Conservation (phyloP, 306 rosid species). For the Arachis hypogaea region DNA sequence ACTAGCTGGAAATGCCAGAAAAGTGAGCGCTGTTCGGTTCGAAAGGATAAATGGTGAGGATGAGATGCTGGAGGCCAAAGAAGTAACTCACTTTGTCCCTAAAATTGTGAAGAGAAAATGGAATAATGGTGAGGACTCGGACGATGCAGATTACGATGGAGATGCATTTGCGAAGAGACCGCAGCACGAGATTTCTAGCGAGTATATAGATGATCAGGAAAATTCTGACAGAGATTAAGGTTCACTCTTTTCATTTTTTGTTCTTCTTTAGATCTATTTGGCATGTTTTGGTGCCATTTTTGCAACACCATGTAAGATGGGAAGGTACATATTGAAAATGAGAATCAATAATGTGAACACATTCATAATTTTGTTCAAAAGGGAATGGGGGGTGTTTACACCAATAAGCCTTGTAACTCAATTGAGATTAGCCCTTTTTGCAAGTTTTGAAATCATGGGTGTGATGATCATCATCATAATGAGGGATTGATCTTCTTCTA, state of each 20-base stretch:
- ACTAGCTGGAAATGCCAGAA: conserved; percentile 96
- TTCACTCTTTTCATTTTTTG: not conserved
- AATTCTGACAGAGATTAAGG: conserved; percentile 36
- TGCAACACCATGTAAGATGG: too few species aligned
- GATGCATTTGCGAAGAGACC: conserved; percentile 56
- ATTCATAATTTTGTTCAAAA: too few species aligned
- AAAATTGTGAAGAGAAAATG: conserved; percentile 79
- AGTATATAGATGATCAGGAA: conserved; percentile 52
- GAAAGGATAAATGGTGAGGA: conserved; percentile 64
- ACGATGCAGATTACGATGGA: conserved; percentile 60
- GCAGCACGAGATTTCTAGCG: conserved; percentile 54
- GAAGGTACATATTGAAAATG: too few species aligned
- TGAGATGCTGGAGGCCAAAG: conserved; percentile 55
- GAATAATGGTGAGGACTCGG: conserved; percentile 61
- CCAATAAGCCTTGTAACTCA: conserved; percentile 1
- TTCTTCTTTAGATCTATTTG: not conserved
- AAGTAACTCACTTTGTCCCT: conserved; percentile 79
- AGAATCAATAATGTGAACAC: too few species aligned
- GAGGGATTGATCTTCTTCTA: not conserved
- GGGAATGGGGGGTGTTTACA: not conserved
- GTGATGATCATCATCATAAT: conserved; percentile 3
- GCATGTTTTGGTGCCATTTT: too few species aligned
- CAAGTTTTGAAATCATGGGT: not conserved
- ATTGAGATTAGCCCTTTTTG: not conserved
- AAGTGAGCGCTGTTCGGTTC: conserved; percentile 92